Evolutionary conservation across 1,284 basidiomycete genomes (phyloP), one percentile per base, ranked within the genome.

Genomic region (Nidula niveotomentosa): DNA sequence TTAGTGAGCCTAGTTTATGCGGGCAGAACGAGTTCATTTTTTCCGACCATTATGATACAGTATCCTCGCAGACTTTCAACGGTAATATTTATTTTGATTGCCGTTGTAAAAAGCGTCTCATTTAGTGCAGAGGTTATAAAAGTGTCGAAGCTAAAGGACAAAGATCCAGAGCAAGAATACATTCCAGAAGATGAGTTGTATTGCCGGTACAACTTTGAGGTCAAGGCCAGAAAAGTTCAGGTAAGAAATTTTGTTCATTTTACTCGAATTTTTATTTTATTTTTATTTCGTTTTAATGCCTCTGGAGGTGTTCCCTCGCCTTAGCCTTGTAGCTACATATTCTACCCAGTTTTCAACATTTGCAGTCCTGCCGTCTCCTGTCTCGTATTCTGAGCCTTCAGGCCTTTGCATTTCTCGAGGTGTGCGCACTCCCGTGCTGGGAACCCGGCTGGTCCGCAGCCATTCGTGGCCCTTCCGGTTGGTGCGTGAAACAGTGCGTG

Each of bases 11-110:
- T 0, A 53, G 60, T 0, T 47, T 62, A 1, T 76, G 76, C 50
- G 74, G 74, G 0, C 61, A 59, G 48, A 75, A 69, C 52, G 81
- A 83, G 61, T 72, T 76, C 15, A 58, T 83, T 6, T 65, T 62
- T 8, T 81, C 81, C 0, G 72, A 80, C 53, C 73, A 75, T 7
- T 63, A 57, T 35, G 81, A 83, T 48, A 68, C 70, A 6, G 67
- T 83, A 1, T 70, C 72, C 0, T 66, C 71, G 1, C 62, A 68
- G 8, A 68, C 73, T 0, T 73, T 83, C 50, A 65, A 78, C 36
- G 69, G 81, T 79, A 57, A 17, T 62, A 50, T 50, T 12, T n/a
- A 5, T 3, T 3, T n/a, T 18, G 17, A 44, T 36, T 35, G 36
- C 17, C 36, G 13, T 12, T 6, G 12, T 30, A n/a, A n/a, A 8